phyloP scores from a whole-genome alignment of 257 asterid species.

The Salvia rosmarinus region DNA sequence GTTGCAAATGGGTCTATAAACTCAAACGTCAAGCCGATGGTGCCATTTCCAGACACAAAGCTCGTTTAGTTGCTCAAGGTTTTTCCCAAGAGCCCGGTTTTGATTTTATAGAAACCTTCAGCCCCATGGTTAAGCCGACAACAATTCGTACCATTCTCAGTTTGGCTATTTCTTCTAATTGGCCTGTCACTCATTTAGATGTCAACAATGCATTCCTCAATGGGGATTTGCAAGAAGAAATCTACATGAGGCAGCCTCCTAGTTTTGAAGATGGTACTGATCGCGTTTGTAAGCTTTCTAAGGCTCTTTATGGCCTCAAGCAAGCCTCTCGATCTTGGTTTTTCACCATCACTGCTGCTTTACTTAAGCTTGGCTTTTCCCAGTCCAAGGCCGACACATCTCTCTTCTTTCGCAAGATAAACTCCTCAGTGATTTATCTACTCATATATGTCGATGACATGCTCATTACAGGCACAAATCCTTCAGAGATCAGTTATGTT shows the following conservation, averaged over 20 bases:
- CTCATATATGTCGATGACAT: neutral
- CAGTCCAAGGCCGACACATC: neutral
- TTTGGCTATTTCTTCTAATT: neutral
- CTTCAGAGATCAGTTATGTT: neutral
- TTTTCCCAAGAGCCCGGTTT: neutral
- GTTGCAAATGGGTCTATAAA: neutral
- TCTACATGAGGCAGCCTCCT: neutral
- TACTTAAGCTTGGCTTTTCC: neutral
- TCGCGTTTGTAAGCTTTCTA: neutral
- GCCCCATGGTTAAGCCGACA: neutral
- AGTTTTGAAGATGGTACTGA: neutral
- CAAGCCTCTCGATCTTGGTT: neutral
- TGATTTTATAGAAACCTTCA: neutral
- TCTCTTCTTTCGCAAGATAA: neutral
- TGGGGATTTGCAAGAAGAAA: neutral
- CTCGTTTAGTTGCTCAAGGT: neutral
- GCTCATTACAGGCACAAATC: neutral
- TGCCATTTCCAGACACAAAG: neutral
- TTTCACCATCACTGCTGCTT: neutral
- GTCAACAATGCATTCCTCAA: neutral
- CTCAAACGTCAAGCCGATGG: too few species aligned
- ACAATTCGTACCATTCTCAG: neutral
- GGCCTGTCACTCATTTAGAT: neutral
- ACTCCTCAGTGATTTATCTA: neutral
- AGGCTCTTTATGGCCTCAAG: neutral